Conservation (phyloP, 345 rosid species). For the Aurinia saxatilis region DNA sequence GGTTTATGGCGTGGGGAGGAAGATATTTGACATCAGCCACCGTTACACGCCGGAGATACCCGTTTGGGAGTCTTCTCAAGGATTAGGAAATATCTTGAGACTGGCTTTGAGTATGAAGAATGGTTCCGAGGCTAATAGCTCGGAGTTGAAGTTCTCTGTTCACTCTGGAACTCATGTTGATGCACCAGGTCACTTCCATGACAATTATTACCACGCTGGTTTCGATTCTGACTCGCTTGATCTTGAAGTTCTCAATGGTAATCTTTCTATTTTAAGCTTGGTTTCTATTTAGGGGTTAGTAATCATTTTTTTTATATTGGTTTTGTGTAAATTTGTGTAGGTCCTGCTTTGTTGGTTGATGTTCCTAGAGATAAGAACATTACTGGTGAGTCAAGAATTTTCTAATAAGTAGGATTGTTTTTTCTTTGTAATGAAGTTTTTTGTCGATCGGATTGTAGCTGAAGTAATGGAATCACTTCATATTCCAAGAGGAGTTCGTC, state of each 20-base stretch:
- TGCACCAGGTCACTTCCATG: slow-evolving; percentile 88
- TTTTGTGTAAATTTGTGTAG: slow-evolving; percentile 20
- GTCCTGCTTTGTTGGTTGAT: slow-evolving; percentile 52
- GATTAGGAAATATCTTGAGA: slow-evolving; percentile 56
- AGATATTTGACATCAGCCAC: slow-evolving; percentile 74
- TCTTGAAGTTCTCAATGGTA: slow-evolving; percentile 56
- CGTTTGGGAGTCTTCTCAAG: slow-evolving; percentile 41
- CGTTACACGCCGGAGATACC: slow-evolving; percentile 60
- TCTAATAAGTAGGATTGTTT: too few species aligned
- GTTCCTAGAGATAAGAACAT: slow-evolving; percentile 58
- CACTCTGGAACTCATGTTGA: slow-evolving; percentile 95
- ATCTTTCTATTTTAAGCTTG: background rate
- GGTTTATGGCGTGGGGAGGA: slow-evolving; percentile 55
- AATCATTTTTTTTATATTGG: background rate
- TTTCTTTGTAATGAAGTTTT: background rate
- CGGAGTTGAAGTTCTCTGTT: slow-evolving; percentile 79
- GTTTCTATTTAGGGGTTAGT: background rate
- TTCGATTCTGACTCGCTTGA: slow-evolving; percentile 93
- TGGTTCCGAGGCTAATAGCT: slow-evolving; percentile 73
- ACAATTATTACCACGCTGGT: slow-evolving; percentile 85
- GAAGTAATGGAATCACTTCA: slow-evolving; percentile 75
- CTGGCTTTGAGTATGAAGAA: slow-evolving; percentile 78
- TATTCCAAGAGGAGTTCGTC: slow-evolving; percentile 71
- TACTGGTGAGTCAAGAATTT: slow-evolving; percentile 66
- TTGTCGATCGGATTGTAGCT: slow-evolving; percentile 31